Evolutionary conservation across 345 rosid genomes (phyloP).

Genomic region (Camelina hispida): DNA sequence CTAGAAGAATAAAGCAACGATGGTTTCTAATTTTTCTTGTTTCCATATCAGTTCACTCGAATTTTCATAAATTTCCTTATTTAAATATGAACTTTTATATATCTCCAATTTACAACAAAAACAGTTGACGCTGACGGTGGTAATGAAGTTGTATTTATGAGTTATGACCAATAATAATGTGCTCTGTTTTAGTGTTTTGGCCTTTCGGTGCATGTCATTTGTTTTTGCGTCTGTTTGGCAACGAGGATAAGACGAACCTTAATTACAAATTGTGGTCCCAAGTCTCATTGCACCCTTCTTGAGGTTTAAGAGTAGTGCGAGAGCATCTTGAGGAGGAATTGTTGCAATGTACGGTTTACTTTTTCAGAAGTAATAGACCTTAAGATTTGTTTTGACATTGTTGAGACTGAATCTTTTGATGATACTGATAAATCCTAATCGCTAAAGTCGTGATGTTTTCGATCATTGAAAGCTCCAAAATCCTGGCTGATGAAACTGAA

Average conservation of each 20-base stretch:
- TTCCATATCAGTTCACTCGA: neutral
- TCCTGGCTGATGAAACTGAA: too few species aligned
- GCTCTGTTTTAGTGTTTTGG: neutral
- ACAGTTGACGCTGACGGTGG: neutral
- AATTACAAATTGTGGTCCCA: neutral
- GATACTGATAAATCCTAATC: too few species aligned
- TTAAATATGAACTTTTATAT: neutral
- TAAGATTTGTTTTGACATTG: too few species aligned
- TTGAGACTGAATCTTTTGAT: too few species aligned
- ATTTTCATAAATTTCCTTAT: neutral
- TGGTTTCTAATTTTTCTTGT: neutral
- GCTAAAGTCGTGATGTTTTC: too few species aligned
- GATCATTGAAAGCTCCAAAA: too few species aligned
- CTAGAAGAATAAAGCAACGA: constrained; percentile 17
- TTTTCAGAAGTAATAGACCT: neutral
- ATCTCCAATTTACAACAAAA: neutral
- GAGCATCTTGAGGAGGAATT: neutral
- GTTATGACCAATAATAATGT: neutral
- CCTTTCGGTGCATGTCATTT: neutral
- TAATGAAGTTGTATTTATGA: neutral
- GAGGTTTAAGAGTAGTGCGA: neutral
- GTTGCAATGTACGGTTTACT: neutral
- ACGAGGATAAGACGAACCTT: neutral
- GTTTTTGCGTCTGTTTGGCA: neutral
- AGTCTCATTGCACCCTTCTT: neutral